These are phyloP conservation scores for Paraurostyla sp. DNA, from an alignment of 73 alveolate species.

Conservation along the genomic window DNA sequence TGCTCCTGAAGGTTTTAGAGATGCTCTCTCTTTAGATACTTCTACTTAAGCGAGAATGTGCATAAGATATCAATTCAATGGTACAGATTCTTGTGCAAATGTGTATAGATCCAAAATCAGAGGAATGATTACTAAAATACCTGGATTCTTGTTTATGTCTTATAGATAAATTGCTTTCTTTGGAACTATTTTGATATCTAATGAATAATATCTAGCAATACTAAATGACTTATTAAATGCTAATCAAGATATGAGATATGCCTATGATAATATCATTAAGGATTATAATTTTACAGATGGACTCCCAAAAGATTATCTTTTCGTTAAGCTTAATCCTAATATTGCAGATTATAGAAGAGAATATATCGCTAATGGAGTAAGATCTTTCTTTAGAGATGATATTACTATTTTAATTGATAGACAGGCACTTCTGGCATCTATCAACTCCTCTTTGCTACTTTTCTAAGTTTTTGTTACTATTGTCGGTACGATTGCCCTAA, in stretches of 20 bases:
- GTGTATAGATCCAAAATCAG: constrained; percentile 64
- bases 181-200: constrained; percentile 47
- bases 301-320: constrained; percentile 72
- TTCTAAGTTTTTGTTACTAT: constrained; percentile 86
- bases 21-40: constrained; percentile 77
- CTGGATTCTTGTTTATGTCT: constrained; percentile 77
- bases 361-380: constrained; percentile 84
- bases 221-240: neutral
- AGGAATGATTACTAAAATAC: constrained; percentile 78
- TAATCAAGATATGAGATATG: neutral
- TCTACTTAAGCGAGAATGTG: constrained; percentile 72
- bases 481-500: constrained; percentile 91
- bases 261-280: neutral
- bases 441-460: constrained; percentile 78
- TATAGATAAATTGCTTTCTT: constrained; percentile 72
- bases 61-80: neutral
- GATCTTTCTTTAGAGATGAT: constrained; percentile 87
- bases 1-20: constrained; percentile 83
- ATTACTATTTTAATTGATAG: constrained; percentile 78
- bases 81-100: constrained; percentile 7
- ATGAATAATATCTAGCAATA: constrained; percentile 11
- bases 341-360: constrained; percentile 64
- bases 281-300: constrained; percentile 62
- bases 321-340: constrained; percentile 66
- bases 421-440: constrained; percentile 76